Evolutionary conservation across 2,329 filamentous ascomycete genomes (phyloP).

Genomic region (Paraconiothyrium sp.): DNA sequence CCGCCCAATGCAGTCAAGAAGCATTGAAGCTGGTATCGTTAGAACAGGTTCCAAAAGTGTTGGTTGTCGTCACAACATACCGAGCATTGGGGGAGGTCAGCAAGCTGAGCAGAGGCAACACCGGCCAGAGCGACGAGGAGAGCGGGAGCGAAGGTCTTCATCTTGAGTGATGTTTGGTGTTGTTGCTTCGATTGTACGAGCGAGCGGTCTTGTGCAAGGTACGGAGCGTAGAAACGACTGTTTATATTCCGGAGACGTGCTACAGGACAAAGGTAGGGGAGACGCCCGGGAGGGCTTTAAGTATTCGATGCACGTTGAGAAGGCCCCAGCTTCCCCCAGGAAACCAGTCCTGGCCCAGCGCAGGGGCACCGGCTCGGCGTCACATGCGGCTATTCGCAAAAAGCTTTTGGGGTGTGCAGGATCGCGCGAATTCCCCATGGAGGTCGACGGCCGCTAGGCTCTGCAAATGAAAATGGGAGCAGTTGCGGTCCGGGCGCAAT

Average conservation of each 20-base stretch:
- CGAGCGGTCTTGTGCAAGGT: slow-evolving; percentile 23
- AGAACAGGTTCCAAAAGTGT: slow-evolving; percentile 17
- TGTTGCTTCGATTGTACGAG: slow-evolving; percentile 23
- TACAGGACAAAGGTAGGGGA: slow-evolving; percentile 2
- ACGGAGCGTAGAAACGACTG: slow-evolving; percentile 27
- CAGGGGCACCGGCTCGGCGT: slow-evolving; percentile 25
- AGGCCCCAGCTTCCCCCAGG: slow-evolving; percentile 15
- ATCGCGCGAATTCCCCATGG: slow-evolving; percentile 16
- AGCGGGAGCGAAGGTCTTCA: slow-evolving; percentile 50
- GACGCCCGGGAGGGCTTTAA: slow-evolving; percentile 14
- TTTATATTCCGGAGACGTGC: slow-evolving; percentile 14
- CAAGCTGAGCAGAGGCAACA: slow-evolving; percentile 57
- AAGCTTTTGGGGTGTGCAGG: slow-evolving; percentile 24
- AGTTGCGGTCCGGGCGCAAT: slow-evolving; percentile 25
- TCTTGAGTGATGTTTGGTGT: slow-evolving; percentile 35
- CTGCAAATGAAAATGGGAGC: slow-evolving; percentile 36
- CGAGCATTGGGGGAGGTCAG: slow-evolving; percentile 57
- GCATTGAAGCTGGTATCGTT: slow-evolving; percentile 54
- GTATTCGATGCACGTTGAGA: slow-evolving; percentile 14
- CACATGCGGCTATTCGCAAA: slow-evolving; percentile 31
- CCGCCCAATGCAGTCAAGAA: slow-evolving; percentile 53
- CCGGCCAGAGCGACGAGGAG: slow-evolving; percentile 55
- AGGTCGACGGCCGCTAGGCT: slow-evolving; percentile 8
- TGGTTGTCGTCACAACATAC: slow-evolving; percentile 43
- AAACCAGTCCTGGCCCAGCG: background rate